phyloP scores from a whole-genome alignment of 2,329 filamentous ascomycete genomes.

The Diaporthe longicolla region DNA sequence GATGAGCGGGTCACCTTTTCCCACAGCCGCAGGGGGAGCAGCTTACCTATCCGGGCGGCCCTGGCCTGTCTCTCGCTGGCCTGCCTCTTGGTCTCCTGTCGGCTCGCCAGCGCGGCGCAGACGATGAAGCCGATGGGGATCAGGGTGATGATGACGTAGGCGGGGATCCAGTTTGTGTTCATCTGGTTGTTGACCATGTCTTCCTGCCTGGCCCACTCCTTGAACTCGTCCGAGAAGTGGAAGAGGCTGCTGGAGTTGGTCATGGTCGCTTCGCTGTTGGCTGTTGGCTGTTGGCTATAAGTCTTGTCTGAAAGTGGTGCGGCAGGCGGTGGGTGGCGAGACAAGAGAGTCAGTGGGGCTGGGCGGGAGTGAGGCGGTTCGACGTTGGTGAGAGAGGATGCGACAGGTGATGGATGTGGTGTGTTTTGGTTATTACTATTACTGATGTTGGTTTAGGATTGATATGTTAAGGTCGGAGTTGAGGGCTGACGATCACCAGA shows the following conservation, averaged over 20 bases:
- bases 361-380: background rate
- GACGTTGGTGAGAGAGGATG: background rate
- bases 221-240: constrained; percentile 37
- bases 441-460: background rate
- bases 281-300: background rate
- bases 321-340: background rate
- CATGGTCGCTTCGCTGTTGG: constrained; percentile 1
- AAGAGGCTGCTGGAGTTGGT: constrained; percentile 24
- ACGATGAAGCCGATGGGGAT: constrained; percentile 34
- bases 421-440: background rate
- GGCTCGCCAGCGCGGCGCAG: constrained; percentile 4
- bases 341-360: background rate
- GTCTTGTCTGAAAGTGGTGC: background rate
- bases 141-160: constrained; percentile 36
- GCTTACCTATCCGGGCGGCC: constrained; percentile 25
- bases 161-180: constrained; percentile 32
- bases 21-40: constrained; percentile 9
- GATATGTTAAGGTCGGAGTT: background rate
- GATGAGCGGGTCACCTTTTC: background rate
- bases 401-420: background rate
- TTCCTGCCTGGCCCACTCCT: constrained; percentile 27
- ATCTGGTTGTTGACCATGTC: constrained; percentile 33
- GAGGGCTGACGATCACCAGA: background rate
- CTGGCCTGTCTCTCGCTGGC: constrained; percentile 12
- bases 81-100: constrained; percentile 26